Conservation (phyloP, 345 rosid genomes). For the Salix koriyanagi region DNA sequence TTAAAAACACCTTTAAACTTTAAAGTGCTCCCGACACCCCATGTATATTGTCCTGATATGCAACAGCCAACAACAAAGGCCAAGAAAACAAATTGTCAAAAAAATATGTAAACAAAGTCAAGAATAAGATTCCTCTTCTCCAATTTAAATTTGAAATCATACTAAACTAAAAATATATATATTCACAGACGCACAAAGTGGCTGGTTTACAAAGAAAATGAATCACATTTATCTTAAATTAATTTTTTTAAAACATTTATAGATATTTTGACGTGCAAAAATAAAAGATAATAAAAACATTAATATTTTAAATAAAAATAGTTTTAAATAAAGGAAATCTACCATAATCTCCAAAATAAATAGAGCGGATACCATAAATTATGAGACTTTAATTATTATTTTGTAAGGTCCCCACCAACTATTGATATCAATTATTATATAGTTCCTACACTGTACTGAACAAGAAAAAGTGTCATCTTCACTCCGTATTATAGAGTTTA, state of each 20-base stretch:
- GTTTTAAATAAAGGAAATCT: too few species aligned
- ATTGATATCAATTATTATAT: too few species aligned
- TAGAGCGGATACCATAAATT: background rate
- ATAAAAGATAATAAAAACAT: too few species aligned
- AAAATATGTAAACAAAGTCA: background rate
- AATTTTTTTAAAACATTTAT: too few species aligned
- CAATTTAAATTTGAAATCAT: constrained; percentile 8
- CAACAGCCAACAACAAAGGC: background rate
- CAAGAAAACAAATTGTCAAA: background rate
- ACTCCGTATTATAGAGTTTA: background rate
- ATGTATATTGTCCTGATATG: background rate
- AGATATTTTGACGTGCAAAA: too few species aligned
- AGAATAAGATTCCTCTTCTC: background rate
- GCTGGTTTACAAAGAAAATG: background rate
- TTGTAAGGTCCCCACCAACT: background rate
- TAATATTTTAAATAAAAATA: too few species aligned
- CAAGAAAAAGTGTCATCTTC: background rate
- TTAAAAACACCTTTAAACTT: too few species aligned
- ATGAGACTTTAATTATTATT: background rate
- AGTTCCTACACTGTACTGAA: background rate
- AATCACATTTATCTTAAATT: background rate
- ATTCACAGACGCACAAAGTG: background rate
- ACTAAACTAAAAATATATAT: too few species aligned
- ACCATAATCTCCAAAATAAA: too few species aligned
- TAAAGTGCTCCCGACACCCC: too few species aligned